These are phyloP conservation scores for Olyra latifolia DNA, from an alignment of 176 grass and related monocot genomes.

Conservation along the genomic window DNA sequence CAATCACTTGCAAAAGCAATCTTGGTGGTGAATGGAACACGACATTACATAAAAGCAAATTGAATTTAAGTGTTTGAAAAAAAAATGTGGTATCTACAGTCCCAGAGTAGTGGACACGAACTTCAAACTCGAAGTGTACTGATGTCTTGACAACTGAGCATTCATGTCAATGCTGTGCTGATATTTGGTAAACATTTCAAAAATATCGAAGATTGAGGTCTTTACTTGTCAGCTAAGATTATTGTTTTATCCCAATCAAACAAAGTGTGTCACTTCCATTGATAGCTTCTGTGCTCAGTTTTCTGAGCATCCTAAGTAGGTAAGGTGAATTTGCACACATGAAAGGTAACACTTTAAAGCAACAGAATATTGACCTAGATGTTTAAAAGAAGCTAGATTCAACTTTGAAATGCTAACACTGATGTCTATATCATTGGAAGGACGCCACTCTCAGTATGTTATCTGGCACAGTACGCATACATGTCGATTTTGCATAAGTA, in stretches of 20 bases:
- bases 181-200: background rate
- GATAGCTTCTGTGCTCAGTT: background rate
- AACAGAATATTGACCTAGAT: background rate
- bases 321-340: background rate
- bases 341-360: background rate
- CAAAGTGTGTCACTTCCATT: conserved; percentile 1
- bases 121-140: background rate
- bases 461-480: conserved; percentile 12
- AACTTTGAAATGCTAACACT: background rate
- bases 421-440: conserved; percentile 7
- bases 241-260: background rate
- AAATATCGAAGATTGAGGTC: background rate
- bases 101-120: too few relatives aligned
- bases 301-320: background rate
- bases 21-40: background rate
- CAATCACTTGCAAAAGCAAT: conserved; percentile 22
- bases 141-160: background rate
- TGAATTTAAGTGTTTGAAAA: background rate
- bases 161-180: background rate
- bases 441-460: background rate
- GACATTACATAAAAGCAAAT: background rate
- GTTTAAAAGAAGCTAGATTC: background rate
- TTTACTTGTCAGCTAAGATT: conserved; percentile 20
- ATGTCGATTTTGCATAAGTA: conserved; percentile 16
- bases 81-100: too few relatives aligned